Conservation (phyloP, 495 filamentous ascomycete genomes). For the Hypoxylon fuscum region DNA sequence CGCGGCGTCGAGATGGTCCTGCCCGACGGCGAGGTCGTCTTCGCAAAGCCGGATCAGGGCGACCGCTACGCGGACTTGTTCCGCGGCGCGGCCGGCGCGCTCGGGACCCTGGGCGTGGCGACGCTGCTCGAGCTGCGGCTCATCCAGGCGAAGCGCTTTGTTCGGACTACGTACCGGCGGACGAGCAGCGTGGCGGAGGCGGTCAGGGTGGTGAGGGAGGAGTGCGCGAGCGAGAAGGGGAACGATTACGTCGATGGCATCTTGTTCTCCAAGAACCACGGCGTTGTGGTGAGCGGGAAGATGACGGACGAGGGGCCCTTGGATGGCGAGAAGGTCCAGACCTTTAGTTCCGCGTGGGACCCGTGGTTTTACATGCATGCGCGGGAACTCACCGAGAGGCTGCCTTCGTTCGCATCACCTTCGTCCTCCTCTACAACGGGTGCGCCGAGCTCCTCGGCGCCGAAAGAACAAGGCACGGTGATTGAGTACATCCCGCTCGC, state of each 20-base stretch:
- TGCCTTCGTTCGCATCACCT: slow-evolving; percentile 27
- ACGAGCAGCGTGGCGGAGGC: slow-evolving; percentile 55
- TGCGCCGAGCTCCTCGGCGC: background rate
- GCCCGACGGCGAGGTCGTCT: slow-evolving; percentile 61
- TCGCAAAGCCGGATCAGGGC: slow-evolving; percentile 29
- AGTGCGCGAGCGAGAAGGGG: slow-evolving; percentile 34
- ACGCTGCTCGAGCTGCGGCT: slow-evolving; percentile 65
- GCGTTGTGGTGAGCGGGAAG: slow-evolving; percentile 62
- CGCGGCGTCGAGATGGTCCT: slow-evolving; percentile 68
- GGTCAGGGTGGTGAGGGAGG: slow-evolving; percentile 44
- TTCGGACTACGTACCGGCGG: slow-evolving; percentile 64
- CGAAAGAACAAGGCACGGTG: slow-evolving; percentile 6
- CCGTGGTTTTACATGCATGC: slow-evolving; percentile 66
- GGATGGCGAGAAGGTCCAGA: slow-evolving; percentile 41
- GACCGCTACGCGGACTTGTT: slow-evolving; percentile 61
- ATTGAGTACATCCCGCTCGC: slow-evolving; percentile 60
- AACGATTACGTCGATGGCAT: slow-evolving; percentile 60
- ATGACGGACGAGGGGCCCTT: slow-evolving; percentile 55
- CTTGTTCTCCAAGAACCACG: slow-evolving; percentile 59
- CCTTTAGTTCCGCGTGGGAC: slow-evolving; percentile 58
- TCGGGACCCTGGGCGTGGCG: slow-evolving; percentile 65
- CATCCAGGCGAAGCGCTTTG: slow-evolving; percentile 62
- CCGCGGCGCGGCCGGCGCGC: slow-evolving; percentile 62
- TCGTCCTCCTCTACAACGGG: slow-evolving; percentile 20
- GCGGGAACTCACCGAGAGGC: slow-evolving; percentile 40